Conservation (phyloP, 1,284 basidiomycete genomes). For the Tranzscheliella williamsii region DNA sequence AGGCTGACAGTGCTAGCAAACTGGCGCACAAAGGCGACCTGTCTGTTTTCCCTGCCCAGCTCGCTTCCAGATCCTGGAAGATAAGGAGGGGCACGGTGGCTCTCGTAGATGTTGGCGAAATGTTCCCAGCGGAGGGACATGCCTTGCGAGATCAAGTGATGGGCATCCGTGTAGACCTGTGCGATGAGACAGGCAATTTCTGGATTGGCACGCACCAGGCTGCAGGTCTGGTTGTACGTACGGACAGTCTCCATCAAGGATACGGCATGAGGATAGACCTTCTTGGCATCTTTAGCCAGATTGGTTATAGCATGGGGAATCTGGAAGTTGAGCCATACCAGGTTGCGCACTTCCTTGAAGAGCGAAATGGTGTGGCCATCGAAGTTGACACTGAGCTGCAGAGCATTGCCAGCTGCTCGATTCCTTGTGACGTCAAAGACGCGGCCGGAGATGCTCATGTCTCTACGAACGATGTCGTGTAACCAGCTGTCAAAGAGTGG, state of each 20-base stretch:
- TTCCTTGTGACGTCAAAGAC: slow-evolving; percentile 90
- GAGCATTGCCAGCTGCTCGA: slow-evolving; percentile 65
- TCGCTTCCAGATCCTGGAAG: slow-evolving; percentile 42
- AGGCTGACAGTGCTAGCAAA: slow-evolving; percentile 85
- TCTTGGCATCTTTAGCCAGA: slow-evolving; percentile 95
- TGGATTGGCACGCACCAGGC: slow-evolving; percentile 78
- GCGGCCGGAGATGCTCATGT: slow-evolving; percentile 89
- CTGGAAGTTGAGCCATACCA: slow-evolving; percentile 92
- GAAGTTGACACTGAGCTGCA: slow-evolving; percentile 91
- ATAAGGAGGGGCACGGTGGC: slow-evolving; percentile 67
- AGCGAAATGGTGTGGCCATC: slow-evolving; percentile 96
- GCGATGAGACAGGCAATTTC: slow-evolving; percentile 79
- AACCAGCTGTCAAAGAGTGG: slow-evolving; percentile 96
- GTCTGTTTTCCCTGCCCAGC: slow-evolving; percentile 70
- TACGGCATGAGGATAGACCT: slow-evolving; percentile 96
- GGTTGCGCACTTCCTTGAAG: slow-evolving; percentile 95
- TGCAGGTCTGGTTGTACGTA: slow-evolving; percentile 91
- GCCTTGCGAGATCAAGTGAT: slow-evolving; percentile 42
- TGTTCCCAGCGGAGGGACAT: slow-evolving; percentile 96
- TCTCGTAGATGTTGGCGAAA: slow-evolving; percentile 65
- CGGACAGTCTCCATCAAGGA: slow-evolving; percentile 91
- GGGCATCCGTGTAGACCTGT: slow-evolving; percentile 48
- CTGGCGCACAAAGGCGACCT: slow-evolving; percentile 90
- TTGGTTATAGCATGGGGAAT: slow-evolving; percentile 93
- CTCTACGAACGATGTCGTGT: slow-evolving; percentile 82